These are phyloP conservation scores for Lolium multiflorum DNA, from an alignment of 176 grass and related monocot species.

Conservation along the genomic window DNA sequence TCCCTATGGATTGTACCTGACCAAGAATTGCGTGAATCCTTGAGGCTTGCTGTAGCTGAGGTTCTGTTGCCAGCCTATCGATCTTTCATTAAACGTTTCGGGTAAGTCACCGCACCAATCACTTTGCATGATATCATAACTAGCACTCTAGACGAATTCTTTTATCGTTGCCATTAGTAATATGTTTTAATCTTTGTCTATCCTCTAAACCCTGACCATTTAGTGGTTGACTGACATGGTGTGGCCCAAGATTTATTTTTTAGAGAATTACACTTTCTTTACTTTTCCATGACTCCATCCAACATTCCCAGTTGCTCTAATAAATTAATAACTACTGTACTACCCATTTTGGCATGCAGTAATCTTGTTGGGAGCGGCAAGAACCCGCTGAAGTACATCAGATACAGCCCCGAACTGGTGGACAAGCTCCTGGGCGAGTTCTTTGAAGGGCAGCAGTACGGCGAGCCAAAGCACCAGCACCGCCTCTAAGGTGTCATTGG, in stretches of 20 bases:
- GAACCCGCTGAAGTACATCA: constrained; percentile 78
- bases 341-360: constrained; percentile 43
- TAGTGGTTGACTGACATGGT: constrained; percentile 14
- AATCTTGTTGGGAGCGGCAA: constrained; percentile 74
- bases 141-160: neutral
- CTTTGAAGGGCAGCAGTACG: constrained; percentile 79
- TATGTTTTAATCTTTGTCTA: neutral
- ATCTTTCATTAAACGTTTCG: constrained; percentile 90
- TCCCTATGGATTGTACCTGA: constrained; percentile 94
- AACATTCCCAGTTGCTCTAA: neutral
- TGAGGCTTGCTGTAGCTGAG: constrained; percentile 90
- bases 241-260: neutral
- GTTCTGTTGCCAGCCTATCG: constrained; percentile 91
- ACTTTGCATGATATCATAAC: neutral
- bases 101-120: constrained; percentile 54
- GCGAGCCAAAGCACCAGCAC: constrained; percentile 50
- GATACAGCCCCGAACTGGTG: constrained; percentile 70
- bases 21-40: constrained; percentile 85
- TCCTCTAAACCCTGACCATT: neutral
- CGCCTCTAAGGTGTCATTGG: constrained; percentile 42
- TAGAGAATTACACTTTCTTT: neutral
- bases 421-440: constrained; percentile 73
- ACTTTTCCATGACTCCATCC: neutral
- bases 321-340: neutral
- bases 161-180: neutral